A percentile compares a stretch with the other conserved stretches of the same genome.
These are phyloP conservation scores for Escallonia herrerae DNA, from an alignment of 129 eudicot genomes.

Conservation along the genomic window DNA sequence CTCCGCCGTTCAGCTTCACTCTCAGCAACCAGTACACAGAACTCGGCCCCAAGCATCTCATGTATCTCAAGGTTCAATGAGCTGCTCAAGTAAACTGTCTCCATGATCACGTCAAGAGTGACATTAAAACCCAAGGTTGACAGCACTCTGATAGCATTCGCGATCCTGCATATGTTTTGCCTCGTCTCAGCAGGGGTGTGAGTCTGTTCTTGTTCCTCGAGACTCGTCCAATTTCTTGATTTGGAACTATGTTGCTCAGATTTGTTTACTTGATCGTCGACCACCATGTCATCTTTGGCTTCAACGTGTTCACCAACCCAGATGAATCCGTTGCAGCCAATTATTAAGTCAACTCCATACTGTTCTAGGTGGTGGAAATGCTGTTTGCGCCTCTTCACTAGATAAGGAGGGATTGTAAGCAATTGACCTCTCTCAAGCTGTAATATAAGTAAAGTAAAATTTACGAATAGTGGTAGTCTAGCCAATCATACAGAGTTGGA, in stretches of 20 bases:
- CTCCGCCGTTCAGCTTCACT: constrained; percentile 74
- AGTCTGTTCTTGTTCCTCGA: constrained; percentile 40
- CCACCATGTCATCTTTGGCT: constrained; percentile 51
- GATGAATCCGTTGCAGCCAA: constrained; percentile 83
- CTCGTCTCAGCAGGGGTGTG: constrained; percentile 51
- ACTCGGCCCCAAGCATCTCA: constrained; percentile 95
- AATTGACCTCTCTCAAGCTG: constrained; percentile 92
- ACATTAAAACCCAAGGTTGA: constrained; percentile 67
- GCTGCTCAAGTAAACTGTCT: constrained; percentile 42
- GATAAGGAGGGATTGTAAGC: constrained; percentile 69
- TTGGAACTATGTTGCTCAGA: constrained; percentile 28
- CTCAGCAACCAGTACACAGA: constrained; percentile 78
- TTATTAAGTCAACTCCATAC: constrained; percentile 62
- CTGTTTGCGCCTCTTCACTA: constrained; percentile 76
- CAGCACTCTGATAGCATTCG: constrained; percentile 71
- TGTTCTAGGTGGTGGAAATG: constrained; percentile 73
- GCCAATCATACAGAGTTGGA: not conserved
- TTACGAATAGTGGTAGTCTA: not conserved
- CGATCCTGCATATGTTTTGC: constrained; percentile 68
- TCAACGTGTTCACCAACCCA: constrained; percentile 94
- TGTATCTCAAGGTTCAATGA: constrained; percentile 47
- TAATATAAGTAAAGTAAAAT: not conserved
- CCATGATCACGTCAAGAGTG: constrained; percentile 53
- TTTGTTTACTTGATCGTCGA: constrained; percentile 42
- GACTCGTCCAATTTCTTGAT: constrained; percentile 10